Base-by-base conservation (phyloP, 1,284 basidiomycete genomes). In the Pseudozyma thailandica region DNA sequence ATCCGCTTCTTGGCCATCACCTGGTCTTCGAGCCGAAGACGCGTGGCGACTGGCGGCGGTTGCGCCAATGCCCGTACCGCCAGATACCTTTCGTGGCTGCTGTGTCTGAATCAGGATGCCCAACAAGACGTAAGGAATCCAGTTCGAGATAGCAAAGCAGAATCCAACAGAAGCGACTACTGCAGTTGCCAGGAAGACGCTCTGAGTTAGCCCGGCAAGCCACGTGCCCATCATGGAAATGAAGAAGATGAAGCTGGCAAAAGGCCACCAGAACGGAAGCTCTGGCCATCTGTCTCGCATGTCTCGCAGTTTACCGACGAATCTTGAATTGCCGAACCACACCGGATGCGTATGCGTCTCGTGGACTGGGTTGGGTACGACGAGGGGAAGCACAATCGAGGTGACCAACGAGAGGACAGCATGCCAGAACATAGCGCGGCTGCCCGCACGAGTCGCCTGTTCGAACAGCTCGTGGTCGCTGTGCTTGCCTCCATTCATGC, bases 391-490 rank as follows among this genome's bases (percentile, higher is more conserved):
- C 23, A 90, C 72, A 47, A 93, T 82, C 54, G 91, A 93, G 12
- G 89, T 86, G 9, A 85, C 70, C 12, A 97, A 86, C 3, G 90
- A 87, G 10, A 94, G 84, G 12, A 93, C 48, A 0, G 93, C 87
- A 45, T 90, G 90, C 75, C 88, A 89, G 79, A 96, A 90, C 49
- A 96, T 85, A 0, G 94, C 92, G 18, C 90, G 87, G 1, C 92
- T 90, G 18, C 93, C 94, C 2, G 91, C 86, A 4, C 93, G 88
- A 0, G 91, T 92, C 1, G 91, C 90, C 76, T 91, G 88, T 10
- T 78, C 76, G 25, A 65, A 71, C 21, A 76, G 50, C n/a, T 61
- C 54, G 23, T 73, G 66, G 26, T 63, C 63, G 44, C 38, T 63
- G 47, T 62, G 63, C 44, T 61, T 61, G 38, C 59, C 53, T 12